Base-by-base conservation (phyloP, 345 rosid species). In the Aethionema arabicum region DNA sequence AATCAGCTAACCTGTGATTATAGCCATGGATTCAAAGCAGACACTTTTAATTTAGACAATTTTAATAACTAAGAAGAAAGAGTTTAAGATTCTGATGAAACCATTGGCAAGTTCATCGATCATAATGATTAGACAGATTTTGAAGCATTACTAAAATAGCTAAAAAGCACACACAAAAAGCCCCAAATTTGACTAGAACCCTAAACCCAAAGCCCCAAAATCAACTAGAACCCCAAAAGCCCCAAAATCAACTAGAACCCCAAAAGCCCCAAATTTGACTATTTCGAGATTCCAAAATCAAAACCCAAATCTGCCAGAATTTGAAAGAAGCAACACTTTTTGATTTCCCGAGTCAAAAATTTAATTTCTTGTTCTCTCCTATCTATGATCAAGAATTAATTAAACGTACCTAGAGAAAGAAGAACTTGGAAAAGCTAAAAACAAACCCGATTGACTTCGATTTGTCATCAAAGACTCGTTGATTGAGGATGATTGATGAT, bases 331-430 rank as follows among this genome's bases (percentile, higher is more conserved):
- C 4, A 30, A 38, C 37, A 27, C 15, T 4, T 45, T 31, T 6
- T 38, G 21, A 56, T 56, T 27, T 21, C 27, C 27, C 1, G 27
- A 50, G 40, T 13, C 47, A 21, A 16, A 40, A 66, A 3, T 35
- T 35, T 35, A 5, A 35, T 9, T 8, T 55, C 6, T 44, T 12
- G 43, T 5, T 9, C 5, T 46, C 11, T 36, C 16, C 7, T 31
- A 16, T 31, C 57, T 8, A 4, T 42, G 54, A 66, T 66, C 3
- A 3, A 11, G 15, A 30, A 48, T 39, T 6, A 2, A 29, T 30
- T 29, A 44, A 52, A 60, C 61, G 61, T 52, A 68, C 67, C 49
- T 21, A 21, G 27, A 21, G 27, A 21, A 21, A 68, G 67, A 60
- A 40, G 54, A 59, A 21, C 27, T 2, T 52, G 13, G 39, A 59